Evolutionary conservation across 1,284 basidiomycete genomes (phyloP), one percentile per base, ranked within the genome.

Genomic region (Pseudozyma thailandica): DNA sequence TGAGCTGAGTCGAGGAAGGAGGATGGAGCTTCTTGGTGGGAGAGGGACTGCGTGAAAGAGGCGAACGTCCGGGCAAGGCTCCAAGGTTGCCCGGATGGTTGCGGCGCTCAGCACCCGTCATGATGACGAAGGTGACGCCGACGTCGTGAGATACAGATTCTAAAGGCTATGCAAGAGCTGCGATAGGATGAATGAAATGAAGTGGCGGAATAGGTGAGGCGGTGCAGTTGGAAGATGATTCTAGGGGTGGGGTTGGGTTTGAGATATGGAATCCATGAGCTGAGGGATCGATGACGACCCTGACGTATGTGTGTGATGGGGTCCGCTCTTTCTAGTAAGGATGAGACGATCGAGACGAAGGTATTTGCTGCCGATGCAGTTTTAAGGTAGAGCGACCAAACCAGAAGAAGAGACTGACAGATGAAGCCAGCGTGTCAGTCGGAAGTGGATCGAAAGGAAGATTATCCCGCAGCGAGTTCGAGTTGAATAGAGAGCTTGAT

Each of bases 71-170:
- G 2, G 61, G 57, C 49, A 64, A 38, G n/a, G 52, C 38, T 20
- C 57, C 46, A 23, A 65, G 61, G 20, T 56, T 44, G 35, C 53
- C 68, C 8, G 61, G 53, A 42, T 61, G 68, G 27, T 57, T 60
- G 57, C 61, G 61, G n/a, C 59, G 55, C 49, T 71, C 68, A 15
- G 61, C 44, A 46, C 68, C 61, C 28, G 51, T 65, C 68, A 71
- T 71, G 50, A 18, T 44, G 64, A 44, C 37, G 38, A 37, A 6
- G 27, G 23, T 20, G 45, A 56, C 13, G 48, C 41, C 26, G 18
- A 44, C 13, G 26, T 39, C 53, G 41, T 23, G 30, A 30, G 21
- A 21, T 18, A 25, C 21, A 48, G 20, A 7, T 3, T 16, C 7
- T 31, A 12, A 16, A 35, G 33, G 33, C 33, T 35, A 16, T 35